Conservation (phyloP, 78 protist genomes). For the Planoprotostelium fungivorum region DNA sequence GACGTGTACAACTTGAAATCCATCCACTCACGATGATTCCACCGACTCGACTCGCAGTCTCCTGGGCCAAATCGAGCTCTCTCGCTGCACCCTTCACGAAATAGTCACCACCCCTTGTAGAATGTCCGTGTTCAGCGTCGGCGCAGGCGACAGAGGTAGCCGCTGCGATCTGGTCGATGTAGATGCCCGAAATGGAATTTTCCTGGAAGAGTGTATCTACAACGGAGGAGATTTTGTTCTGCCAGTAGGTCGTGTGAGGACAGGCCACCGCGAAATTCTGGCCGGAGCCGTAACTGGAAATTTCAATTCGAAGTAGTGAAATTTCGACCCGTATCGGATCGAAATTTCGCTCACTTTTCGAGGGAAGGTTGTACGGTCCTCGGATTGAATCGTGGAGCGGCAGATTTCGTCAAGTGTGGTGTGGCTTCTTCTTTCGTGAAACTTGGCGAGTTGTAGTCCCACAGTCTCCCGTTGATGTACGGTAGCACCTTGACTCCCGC, state of each 20-base stretch:
- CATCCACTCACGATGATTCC: conserved; percentile 1
- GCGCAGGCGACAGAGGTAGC: neutral
- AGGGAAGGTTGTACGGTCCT: neutral
- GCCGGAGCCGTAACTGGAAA: neutral
- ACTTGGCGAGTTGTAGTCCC: neutral
- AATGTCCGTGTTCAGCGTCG: neutral
- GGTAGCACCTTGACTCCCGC: neutral
- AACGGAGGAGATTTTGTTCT: neutral
- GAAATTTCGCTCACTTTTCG: neutral
- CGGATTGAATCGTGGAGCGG: neutral
- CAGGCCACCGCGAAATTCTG: neutral
- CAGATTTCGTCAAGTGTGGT: neutral
- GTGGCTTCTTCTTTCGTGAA: neutral
- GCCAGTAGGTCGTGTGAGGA: neutral
- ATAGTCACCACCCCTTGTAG: neutral
- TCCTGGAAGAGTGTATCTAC: neutral
- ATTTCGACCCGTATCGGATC: neutral
- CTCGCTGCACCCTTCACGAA: neutral
- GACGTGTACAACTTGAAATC: too few species aligned
- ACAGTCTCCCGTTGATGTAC: neutral
- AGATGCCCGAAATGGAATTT: neutral
- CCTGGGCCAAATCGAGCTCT: neutral
- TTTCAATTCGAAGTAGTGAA: too few species aligned
- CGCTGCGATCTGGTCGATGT: neutral
- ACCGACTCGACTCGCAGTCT: neutral